phyloP scores from a whole-genome alignment of 2,329 filamentous ascomycete species.

The Paraphoma sp. region DNA sequence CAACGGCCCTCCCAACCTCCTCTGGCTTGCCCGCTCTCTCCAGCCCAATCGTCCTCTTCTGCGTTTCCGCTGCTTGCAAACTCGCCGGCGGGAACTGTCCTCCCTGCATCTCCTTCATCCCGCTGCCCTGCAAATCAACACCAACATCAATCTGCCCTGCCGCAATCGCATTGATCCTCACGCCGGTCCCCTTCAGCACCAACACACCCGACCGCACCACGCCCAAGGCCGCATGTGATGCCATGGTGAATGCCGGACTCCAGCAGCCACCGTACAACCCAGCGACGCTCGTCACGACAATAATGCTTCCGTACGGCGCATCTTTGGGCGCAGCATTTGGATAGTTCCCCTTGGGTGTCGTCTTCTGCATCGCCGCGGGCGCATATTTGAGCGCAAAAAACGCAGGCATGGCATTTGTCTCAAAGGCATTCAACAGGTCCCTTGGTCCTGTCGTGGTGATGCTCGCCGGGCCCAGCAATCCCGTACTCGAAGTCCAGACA shows the following conservation, averaged over 20 bases:
- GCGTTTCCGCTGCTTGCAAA: conserved; percentile 57
- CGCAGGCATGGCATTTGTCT: conserved; percentile 66
- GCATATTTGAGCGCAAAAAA: conserved; percentile 72
- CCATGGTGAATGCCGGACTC: conserved; percentile 68
- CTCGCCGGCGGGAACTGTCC: conserved; percentile 63
- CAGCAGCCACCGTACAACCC: conserved; percentile 65
- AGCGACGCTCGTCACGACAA: conserved; percentile 66
- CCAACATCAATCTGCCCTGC: conserved; percentile 57
- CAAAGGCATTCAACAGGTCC: conserved; percentile 65
- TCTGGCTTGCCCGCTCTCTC: conserved; percentile 64
- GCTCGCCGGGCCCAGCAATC: conserved; percentile 61
- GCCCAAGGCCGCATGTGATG: conserved; percentile 65
- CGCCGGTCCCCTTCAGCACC: conserved; percentile 63
- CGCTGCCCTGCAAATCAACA: conserved; percentile 51
- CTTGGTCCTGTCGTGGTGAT: conserved; percentile 63
- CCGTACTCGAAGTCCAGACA: conserved; percentile 66
- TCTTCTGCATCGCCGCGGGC: conserved; percentile 68
- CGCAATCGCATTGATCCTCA: conserved; percentile 64
- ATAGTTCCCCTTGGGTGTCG: conserved; percentile 61
- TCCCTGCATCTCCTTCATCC: conserved; percentile 51
- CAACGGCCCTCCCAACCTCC: conserved; percentile 66
- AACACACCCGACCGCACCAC: conserved; percentile 66
- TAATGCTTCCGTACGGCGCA: conserved; percentile 66
- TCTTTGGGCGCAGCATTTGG: conserved; percentile 68
- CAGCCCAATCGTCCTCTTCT: conserved; percentile 62